Evolutionary conservation across 768 basidiomycete species (phyloP), one percentile per base, ranked within the genome.

Genomic region (Boletus huronensis): DNA sequence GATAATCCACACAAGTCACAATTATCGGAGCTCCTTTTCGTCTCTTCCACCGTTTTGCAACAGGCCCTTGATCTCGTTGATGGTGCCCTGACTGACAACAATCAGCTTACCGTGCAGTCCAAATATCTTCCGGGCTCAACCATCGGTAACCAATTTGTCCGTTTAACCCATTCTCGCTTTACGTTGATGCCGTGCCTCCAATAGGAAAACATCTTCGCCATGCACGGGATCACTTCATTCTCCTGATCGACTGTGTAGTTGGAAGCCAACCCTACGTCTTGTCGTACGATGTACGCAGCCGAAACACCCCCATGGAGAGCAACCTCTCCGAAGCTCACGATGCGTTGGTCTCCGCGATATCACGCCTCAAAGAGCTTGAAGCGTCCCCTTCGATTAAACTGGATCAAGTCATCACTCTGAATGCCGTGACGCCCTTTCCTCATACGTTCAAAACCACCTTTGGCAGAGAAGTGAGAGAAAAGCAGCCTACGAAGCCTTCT

Each of bases 161-260:
- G 5, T 28, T 14, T 28, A 40, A 21, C 19, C 16, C 34, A 40
- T 25, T 44, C 51, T 28, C 19, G 8, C 32, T 34, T 50, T 49
- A 43, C 50, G 31, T 48, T 34, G 48, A 47, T 36, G 45, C 34
- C 38, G 50, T 43, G 11, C 23, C n/a, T 35, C 17, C 52, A 28
- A 52, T 58, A 92, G 90, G 90, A 46, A 93, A 93, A 72, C 91
- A 93, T 66, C 67, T 93, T 40, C 83, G 91, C 36, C 91, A 93
- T 75, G 89, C 88, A 23, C 78, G 87, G 52, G 91, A 93, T 64
- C 92, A 93, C 64, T 93, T 89, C 65, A 74, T 78, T 49, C 78
- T 92, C 26, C 77, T 92, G 6, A 63, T 83, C 40, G 81, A 85
- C 32, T 80, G 77, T 42, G 70, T 84, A 48, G 64, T 74, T 21